A percentile compares a stretch with the other conserved stretches of the same genome.
Evolutionary conservation across 345 rosid genomes (phyloP).

Genomic region (Camelina laxa): DNA sequence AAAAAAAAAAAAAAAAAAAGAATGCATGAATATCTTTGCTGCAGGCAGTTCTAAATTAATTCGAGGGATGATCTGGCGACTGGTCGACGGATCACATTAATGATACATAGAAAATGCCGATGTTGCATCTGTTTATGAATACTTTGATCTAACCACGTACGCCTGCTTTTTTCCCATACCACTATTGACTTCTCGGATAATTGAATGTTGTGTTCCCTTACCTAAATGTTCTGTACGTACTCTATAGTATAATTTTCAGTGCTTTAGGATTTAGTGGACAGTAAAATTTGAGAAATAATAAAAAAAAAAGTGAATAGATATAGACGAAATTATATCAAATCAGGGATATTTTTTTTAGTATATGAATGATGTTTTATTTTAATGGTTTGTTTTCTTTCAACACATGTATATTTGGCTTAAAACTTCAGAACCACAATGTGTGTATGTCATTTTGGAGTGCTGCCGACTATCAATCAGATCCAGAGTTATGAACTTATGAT

Average conservation of each 20-base stretch:
- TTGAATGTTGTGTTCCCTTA: constrained; percentile 7
- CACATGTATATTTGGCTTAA: no score
- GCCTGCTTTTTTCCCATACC: constrained; percentile 20
- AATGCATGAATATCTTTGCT: no score
- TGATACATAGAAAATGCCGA: constrained; percentile 5
- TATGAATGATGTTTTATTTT: no score
- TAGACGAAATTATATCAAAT: no score
- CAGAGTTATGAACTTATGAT: no score
- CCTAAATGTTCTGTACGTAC: not conserved
- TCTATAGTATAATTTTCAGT: not conserved
- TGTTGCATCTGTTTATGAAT: not conserved
- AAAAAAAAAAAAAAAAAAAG: not conserved
- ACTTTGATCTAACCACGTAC: not conserved
- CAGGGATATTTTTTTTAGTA: no score
- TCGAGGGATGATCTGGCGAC: not conserved
- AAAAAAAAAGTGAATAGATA: no score
- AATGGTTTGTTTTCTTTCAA: no score
- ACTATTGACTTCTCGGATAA: constrained; percentile 13
- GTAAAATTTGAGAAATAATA: no score
- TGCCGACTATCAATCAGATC: no score
- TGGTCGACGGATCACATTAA: constrained; percentile 4
- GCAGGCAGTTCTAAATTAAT: not conserved
- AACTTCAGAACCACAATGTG: no score
- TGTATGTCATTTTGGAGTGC: no score
- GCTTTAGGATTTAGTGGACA: not conserved